Evolutionary conservation across 441 rosid genomes (phyloP), one percentile per base, ranked within the genome.

Genomic region (Gossypium trilobum): DNA sequence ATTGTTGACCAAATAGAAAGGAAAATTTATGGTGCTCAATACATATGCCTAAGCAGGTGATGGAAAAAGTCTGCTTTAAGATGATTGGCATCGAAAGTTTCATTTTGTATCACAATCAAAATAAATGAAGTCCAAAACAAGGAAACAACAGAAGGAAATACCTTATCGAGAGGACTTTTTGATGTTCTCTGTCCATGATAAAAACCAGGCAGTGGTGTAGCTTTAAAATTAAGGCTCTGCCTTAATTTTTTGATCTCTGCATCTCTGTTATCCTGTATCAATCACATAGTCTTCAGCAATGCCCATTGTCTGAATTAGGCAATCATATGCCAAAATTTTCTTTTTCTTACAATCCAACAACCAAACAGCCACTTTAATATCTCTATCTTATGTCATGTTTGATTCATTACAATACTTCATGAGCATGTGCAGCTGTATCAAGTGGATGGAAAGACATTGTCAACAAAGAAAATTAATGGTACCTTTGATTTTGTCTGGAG

Each of bases 401-500:
- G 59, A 27, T 67, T 50, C 20, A 50, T 67, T 27, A 67, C 20
- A 9, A 14, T 14, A 46, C 22, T 46, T 23, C 14, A 44, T 6
- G 70, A 25, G 58, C 42, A 68, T 44, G 36, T 61, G 56, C 55
- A 60, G 25, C 56, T 5, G 13, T 70, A 25, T 27, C 63, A 9
- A 51, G 57, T 51, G 33, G 44, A 66, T 66, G 29, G 65, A 20
- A 74, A 66, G 10, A 19, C 48, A 44, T 33, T 16, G 42, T 31
- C 9, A 9, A 14, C 17, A 60, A 42, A 48, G 48, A 51, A 69
- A 60, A 50, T 6, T 17, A 60, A 42, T 54, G 33, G 62, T 69
- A 92, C 99, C 97, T 87, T 87, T 20, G 88, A 68, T 82, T 83
- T 90, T 56, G 83, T 76, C 68, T 62, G 85, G 68, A 83, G 74